Percentiles rank a stretch among this genome's conserved stretches.
phyloP scores from a whole-genome alignment of 2,329 filamentous ascomycete genomes.

The Aspergillus versicolor region DNA sequence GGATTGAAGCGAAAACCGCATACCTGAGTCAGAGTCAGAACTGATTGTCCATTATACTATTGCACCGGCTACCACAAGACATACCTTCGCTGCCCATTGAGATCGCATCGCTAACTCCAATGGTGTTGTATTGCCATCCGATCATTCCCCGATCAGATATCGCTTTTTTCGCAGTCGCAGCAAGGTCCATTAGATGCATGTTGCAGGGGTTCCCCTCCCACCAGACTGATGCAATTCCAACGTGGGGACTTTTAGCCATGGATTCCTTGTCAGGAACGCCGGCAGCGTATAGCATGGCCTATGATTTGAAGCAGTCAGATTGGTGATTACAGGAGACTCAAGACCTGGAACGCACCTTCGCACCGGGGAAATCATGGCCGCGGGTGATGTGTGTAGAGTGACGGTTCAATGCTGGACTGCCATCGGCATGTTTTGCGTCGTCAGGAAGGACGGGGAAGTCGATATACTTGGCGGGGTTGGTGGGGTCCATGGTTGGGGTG shows the following conservation, averaged over 20 bases:
- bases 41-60: background rate
- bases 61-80: conserved; percentile 18
- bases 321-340: background rate
- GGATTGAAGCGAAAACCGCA: conserved; percentile 89
- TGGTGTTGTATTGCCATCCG: conserved; percentile 90
- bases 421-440: conserved; percentile 53
- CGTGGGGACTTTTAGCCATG: conserved; percentile 88
- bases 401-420: conserved; percentile 71
- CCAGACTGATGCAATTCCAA: conserved; percentile 90
- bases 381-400: conserved; percentile 81
- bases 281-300: conserved; percentile 94
- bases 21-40: conserved; percentile 57
- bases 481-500: conserved; percentile 22
- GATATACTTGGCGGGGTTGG: conserved; percentile 49
- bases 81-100: conserved; percentile 91
- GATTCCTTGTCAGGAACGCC: conserved; percentile 78
- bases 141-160: conserved; percentile 83
- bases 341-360: conserved; percentile 62
- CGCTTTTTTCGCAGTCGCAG: conserved; percentile 79
- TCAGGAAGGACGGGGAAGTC: conserved; percentile 57
- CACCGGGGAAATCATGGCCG: conserved; percentile 86
- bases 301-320: conserved; percentile 8
- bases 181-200: conserved; percentile 74
- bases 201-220: conserved; percentile 99
- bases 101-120: conserved; percentile 87